Base-by-base conservation (phyloP, 495 filamentous ascomycete species). In the Penicillium herquei region DNA sequence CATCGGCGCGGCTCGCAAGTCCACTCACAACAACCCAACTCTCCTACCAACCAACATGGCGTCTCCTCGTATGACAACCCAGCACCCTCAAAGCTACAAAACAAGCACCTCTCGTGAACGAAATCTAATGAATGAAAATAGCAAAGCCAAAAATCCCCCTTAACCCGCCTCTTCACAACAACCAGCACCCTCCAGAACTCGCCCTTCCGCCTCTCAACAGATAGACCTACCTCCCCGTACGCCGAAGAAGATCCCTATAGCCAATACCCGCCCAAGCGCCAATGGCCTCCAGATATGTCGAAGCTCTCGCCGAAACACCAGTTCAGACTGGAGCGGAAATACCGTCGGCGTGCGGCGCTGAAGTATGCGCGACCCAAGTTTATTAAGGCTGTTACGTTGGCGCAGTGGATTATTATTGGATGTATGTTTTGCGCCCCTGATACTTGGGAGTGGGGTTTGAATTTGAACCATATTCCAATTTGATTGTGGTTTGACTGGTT, bases 221-320 rank as follows among this genome's bases (percentile, higher is more conserved):
- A 58, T 48, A 72, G 49, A 9, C 40, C 54, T 52, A 48, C 41
- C 46, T 40, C 39, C 33, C 18, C 51, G 17, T 51, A 17, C 50
- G 39, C 54, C 35, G 55, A 69, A 33, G 63, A 65, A 21, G 65
- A 53, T 33, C 64, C 68, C 49, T 74, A 76, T 57, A 86, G 81
- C 59, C 82, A 75, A 1, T 92, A 88, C 80, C 85, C 83, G 67
- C 87, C 90, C n/a, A 90, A 92, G 69, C 87, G 86, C 55, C 71
- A 83, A 69, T 99, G 95, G 95, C 94, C 94, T 17, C 94, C 94
- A 2, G 91, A 97, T 70, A 91, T 98, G 78, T 74, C 75, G 47
- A 87, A 89, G 65, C 82, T 99, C 47, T 84, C 86, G 5, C 71
- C 76, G 13, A 91, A 88, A 66, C 86, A 98, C 61, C 88, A 97